These are phyloP conservation scores for Cordyceps tenuipes DNA, from an alignment of 2,329 filamentous ascomycete species.

Conservation along the genomic window DNA sequence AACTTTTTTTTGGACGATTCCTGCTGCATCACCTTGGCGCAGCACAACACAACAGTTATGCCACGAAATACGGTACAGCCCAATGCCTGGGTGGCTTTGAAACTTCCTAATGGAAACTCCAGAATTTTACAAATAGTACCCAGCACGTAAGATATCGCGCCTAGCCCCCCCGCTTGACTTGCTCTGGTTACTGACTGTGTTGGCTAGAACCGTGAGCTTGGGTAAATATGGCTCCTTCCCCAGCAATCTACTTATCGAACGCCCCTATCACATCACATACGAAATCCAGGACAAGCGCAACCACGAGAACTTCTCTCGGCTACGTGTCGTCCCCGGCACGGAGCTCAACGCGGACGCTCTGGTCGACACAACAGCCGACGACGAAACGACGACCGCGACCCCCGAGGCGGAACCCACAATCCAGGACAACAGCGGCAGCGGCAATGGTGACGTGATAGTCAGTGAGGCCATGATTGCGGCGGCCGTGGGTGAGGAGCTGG, in stretches of 20 bases:
- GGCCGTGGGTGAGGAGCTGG: slow-evolving; percentile 33
- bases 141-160: slow-evolving; percentile 43
- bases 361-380: slow-evolving; percentile 31
- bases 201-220: slow-evolving; percentile 68
- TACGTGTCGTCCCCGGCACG: slow-evolving; percentile 70
- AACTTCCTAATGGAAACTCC: slow-evolving; percentile 50
- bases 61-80: slow-evolving; percentile 34
- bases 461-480: slow-evolving; percentile 34
- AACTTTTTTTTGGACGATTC: slow-evolving; percentile 5
- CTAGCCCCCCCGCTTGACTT: background rate
- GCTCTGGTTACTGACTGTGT: background rate
- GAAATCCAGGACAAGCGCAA: slow-evolving; percentile 69
- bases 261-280: slow-evolving; percentile 86
- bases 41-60: slow-evolving; percentile 17
- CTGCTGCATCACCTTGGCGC: background rate
- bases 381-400: slow-evolving; percentile 22
- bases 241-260: slow-evolving; percentile 80
- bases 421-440: slow-evolving; percentile 36
- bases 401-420: slow-evolving; percentile 24
- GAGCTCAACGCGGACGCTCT: slow-evolving; percentile 81
- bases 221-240: slow-evolving; percentile 92
- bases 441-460: slow-evolving; percentile 11
- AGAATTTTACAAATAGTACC: slow-evolving; percentile 50
- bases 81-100: slow-evolving; percentile 51
- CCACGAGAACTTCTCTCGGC: slow-evolving; percentile 54